These are phyloP conservation scores for Rhizophagus clarus DNA, from an alignment of 192 early-diverging fungal species.

Conservation along the genomic window DNA sequence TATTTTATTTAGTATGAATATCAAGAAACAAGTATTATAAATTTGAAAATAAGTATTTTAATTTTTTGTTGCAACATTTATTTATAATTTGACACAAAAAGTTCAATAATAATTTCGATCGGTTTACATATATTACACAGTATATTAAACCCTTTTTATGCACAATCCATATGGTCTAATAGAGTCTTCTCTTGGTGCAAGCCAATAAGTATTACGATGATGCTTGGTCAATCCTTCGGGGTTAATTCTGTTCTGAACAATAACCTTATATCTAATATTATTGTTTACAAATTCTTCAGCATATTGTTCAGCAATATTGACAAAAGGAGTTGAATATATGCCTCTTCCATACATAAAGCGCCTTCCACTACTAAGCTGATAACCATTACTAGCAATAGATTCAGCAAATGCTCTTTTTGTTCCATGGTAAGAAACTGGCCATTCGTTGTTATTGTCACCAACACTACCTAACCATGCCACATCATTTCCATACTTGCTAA, in stretches of 20 bases:
- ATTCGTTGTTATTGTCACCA: no score
- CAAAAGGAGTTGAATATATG: background rate
- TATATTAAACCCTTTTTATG: background rate
- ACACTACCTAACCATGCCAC: background rate
- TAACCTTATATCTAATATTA: background rate
- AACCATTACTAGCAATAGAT: background rate
- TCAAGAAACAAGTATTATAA: no score
- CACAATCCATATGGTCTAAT: slow-evolving; percentile 2
- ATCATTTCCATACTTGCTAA: background rate
- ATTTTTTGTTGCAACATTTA: no score
- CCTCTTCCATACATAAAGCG: background rate
- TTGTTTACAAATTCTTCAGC: background rate
- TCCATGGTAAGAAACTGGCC: background rate
- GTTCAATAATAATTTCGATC: no score
- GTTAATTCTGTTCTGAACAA: background rate
- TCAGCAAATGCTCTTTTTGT: background rate
- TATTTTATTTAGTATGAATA: no score
- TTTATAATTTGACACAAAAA: no score
- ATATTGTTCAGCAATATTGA: background rate
- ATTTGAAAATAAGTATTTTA: no score
- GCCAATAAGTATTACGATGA: background rate
- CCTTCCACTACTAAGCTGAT: background rate
- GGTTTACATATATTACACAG: no score
- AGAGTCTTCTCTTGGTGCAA: background rate
- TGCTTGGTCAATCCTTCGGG: background rate